These are phyloP conservation scores for Coemansia aciculifera DNA, from an alignment of 192 early-diverging fungal species.

Conservation along the genomic window DNA sequence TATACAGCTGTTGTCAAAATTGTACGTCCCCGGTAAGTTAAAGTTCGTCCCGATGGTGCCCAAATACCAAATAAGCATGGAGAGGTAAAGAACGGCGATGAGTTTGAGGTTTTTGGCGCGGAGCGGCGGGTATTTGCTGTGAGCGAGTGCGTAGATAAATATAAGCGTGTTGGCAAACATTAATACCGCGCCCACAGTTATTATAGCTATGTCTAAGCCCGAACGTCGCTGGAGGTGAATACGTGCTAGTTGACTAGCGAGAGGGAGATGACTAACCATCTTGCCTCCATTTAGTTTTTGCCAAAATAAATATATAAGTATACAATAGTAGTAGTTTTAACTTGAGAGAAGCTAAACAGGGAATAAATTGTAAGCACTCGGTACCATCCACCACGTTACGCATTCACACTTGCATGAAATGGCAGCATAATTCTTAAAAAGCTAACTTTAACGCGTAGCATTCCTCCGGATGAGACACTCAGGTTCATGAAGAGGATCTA, in stretches of 20 bases:
- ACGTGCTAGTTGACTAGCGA: neutral
- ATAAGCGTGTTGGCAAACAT: conserved; percentile 37
- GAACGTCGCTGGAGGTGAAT: neutral
- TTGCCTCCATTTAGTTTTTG: neutral
- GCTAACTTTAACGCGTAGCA: neutral
- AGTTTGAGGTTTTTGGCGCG: conserved; percentile 45
- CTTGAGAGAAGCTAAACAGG: neutral
- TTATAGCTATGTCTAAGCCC: conserved; percentile 14
- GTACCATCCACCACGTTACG: neutral
- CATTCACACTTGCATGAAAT: neutral
- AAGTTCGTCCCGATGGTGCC: conserved; percentile 43
- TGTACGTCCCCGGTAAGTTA: conserved; percentile 14
- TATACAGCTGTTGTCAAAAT: conserved; percentile 24
- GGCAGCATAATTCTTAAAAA: neutral
- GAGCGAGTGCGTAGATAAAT: conserved; percentile 23
- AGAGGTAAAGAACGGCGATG: conserved; percentile 27
- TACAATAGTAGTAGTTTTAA: neutral
- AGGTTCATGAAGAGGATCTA: neutral
- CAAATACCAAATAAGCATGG: conserved; percentile 41
- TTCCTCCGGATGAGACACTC: neutral
- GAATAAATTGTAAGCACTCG: too few species aligned
- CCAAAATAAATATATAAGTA: neutral
- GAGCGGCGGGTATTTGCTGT: conserved; percentile 38
- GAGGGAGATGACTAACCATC: neutral
- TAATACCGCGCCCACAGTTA: conserved; percentile 18